A percentile compares a stretch with the other conserved stretches of the same genome.
Evolutionary conservation across 2,329 filamentous ascomycete genomes (phyloP).

Genomic region (Calycina herbarum): DNA sequence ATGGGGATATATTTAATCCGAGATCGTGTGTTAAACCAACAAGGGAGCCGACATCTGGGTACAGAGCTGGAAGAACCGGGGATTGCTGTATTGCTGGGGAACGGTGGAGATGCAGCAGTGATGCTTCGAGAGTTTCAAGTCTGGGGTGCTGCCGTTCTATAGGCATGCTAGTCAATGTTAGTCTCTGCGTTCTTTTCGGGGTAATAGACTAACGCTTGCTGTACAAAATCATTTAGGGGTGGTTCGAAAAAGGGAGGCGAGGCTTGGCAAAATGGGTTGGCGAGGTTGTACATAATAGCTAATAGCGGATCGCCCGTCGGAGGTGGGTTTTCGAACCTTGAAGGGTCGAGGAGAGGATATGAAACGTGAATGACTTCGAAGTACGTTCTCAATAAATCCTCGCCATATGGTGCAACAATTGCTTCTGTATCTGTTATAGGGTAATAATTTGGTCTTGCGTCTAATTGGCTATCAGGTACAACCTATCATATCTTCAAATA

Average conservation of each 20-base stretch:
- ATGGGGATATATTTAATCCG: conserved; percentile 34
- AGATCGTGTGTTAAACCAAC: conserved; percentile 34
- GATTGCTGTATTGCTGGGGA: conserved; percentile 20
- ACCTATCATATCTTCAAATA: conserved; percentile 23
- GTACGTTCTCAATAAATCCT: conserved; percentile 27
- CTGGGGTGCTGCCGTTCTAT: conserved; percentile 29
- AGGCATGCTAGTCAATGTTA: conserved; percentile 23
- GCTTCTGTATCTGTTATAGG: conserved; percentile 29
- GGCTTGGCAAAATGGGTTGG: conserved; percentile 28
- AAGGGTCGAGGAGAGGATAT: conserved; percentile 31
- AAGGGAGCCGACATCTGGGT: conserved; percentile 21
- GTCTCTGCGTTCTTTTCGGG: not conserved
- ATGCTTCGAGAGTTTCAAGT: conserved; percentile 31
- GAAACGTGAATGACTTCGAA: conserved; percentile 31
- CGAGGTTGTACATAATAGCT: conserved; percentile 31
- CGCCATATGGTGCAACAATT: conserved; percentile 23
- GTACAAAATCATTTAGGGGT: conserved; percentile 23
- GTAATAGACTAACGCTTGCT: conserved; percentile 25
- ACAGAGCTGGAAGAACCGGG: conserved; percentile 22
- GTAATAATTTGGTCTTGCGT: conserved; percentile 29
- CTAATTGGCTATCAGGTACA: conserved; percentile 29
- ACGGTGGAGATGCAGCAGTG: conserved; percentile 28
- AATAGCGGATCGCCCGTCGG: conserved; percentile 26
- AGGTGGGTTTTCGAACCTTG: conserved; percentile 22
- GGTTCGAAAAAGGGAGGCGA: conserved; percentile 20